These are phyloP conservation scores for Aristolochia californica DNA, from an alignment of 164 flowering plant genomes.

Conservation along the genomic window DNA sequence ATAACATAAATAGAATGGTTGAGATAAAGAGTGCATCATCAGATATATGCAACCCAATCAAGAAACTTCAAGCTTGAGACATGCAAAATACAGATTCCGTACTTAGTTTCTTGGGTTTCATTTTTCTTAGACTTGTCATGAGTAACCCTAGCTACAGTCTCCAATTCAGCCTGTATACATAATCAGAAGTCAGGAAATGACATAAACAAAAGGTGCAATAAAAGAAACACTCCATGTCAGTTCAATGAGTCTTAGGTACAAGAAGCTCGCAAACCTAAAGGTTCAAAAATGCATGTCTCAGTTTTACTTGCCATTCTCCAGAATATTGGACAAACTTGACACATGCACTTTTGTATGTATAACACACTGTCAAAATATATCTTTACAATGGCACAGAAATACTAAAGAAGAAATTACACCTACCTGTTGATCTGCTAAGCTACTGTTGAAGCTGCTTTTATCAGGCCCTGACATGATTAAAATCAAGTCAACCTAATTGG, in stretches of 20 bases:
- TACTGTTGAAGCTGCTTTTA: slow-evolving; percentile 72
- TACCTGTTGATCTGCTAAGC: slow-evolving; percentile 82
- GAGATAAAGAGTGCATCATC: too few species aligned
- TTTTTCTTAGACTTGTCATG: slow-evolving; percentile 79
- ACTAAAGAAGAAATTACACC: slow-evolving; percentile 18
- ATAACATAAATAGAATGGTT: background rate
- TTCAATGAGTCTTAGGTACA: background rate
- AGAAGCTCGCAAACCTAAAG: background rate
- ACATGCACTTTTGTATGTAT: background rate
- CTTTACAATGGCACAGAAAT: background rate
- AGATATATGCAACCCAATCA: background rate
- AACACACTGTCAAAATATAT: background rate
- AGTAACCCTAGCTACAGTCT: slow-evolving; percentile 83
- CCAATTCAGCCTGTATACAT: slow-evolving; percentile 64
- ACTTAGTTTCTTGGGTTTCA: slow-evolving; percentile 73
- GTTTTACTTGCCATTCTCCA: background rate
- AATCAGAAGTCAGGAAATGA: slow-evolving; percentile 5
- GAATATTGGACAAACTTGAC: background rate
- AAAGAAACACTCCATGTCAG: background rate
- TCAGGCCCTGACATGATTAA: slow-evolving; percentile 40
- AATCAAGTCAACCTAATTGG: slow-evolving; percentile 8
- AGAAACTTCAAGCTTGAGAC: slow-evolving; percentile 3
- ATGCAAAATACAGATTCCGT: slow-evolving; percentile 11
- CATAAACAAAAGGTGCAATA: background rate
- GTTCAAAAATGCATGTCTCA: background rate